Conservation (phyloP, 148 eudicot species). For the Heliamphora exappendiculata region DNA sequence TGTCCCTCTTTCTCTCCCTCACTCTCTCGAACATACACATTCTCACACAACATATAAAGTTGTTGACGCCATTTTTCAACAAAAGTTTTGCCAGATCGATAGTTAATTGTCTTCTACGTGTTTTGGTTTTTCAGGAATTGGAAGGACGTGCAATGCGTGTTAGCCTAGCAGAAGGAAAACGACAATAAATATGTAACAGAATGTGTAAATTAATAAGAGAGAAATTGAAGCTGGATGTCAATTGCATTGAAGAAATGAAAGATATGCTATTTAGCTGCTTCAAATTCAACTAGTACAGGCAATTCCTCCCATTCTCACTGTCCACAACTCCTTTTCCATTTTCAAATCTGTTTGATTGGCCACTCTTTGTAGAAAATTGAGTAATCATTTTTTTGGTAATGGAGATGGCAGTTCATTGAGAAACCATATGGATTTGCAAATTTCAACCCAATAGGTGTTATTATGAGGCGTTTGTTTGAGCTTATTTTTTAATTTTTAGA, state of each 20-base stretch:
- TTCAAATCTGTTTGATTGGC: background rate
- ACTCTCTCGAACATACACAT: background rate
- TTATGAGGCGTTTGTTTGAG: too few species aligned
- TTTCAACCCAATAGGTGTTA: background rate
- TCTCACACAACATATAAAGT: background rate
- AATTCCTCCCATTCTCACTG: background rate
- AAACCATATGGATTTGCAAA: background rate
- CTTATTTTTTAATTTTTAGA: too few species aligned
- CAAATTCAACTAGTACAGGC: background rate
- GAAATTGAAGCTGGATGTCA: conserved; percentile 1
- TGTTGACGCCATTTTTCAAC: too few species aligned
- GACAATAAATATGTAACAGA: conserved; percentile 14
- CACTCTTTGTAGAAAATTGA: background rate
- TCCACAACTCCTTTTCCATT: background rate
- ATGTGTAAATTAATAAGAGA: conserved; percentile 10
- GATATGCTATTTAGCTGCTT: background rate
- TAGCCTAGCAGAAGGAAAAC: conserved; percentile 73
- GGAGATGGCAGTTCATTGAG: background rate
- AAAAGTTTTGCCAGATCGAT: background rate
- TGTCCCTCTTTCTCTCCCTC: background rate
- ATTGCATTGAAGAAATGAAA: background rate
- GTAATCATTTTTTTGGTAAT: background rate
- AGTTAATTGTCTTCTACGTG: background rate
- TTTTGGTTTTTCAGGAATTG: conserved; percentile 46
- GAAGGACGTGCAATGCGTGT: conserved; percentile 80